Evolutionary conservation across 768 basidiomycete species (phyloP).

Genomic region (Tricholoma furcatifolium): DNA sequence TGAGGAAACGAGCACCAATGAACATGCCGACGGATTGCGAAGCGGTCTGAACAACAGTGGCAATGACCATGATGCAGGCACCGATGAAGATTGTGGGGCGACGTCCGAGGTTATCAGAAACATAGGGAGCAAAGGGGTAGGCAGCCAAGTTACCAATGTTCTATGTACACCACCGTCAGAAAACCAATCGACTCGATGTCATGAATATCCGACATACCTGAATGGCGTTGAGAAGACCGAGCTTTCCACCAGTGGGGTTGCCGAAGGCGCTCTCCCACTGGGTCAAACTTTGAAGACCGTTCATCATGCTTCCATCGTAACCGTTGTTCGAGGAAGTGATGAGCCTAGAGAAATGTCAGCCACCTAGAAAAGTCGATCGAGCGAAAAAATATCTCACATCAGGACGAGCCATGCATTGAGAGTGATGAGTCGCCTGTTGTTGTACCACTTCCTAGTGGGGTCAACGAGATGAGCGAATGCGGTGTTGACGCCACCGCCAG

Average conservation of each 20-base stretch:
- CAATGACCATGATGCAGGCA: slow-evolving; percentile 57
- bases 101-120: slow-evolving; percentile 63
- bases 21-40: slow-evolving; percentile 62
- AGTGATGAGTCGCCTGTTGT: slow-evolving; percentile 32
- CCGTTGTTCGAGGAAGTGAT: slow-evolving; percentile 65
- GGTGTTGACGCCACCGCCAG: background rate
- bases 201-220: slow-evolving; percentile 34
- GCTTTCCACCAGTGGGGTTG: slow-evolving; percentile 43
- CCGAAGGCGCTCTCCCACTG: slow-evolving; percentile 58
- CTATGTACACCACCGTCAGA: slow-evolving; percentile 27
- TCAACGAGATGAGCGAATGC: background rate
- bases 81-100: slow-evolving; percentile 32
- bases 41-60: slow-evolving; percentile 57
- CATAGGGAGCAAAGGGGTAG: slow-evolving; percentile 61
- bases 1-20: slow-evolving; percentile 63
- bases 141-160: slow-evolving; percentile 62
- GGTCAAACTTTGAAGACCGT: slow-evolving; percentile 56
- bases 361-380: background rate
- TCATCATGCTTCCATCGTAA: slow-evolving; percentile 26
- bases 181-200: background rate
- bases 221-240: slow-evolving; percentile 48
- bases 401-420: slow-evolving; percentile 59
- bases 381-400: slow-evolving; percentile 34
- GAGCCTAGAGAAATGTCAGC: slow-evolving; percentile 31
- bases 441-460: background rate